phyloP scores from a whole-genome alignment of 1,139 yeast species.

The Kodamaea arcana region DNA sequence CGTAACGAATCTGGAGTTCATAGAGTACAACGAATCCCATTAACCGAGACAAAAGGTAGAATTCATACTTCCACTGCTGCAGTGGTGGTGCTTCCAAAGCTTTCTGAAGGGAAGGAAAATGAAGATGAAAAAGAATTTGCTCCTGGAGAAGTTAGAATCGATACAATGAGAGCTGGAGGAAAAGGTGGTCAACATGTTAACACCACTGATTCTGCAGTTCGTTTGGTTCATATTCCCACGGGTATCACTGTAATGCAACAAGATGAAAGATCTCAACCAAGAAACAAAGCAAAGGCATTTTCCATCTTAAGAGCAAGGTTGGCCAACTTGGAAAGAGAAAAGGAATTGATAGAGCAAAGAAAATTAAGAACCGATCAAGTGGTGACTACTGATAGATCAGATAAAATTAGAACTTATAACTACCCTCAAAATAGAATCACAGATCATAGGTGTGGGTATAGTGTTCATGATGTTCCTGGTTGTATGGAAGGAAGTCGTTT shows the following conservation, averaged over 20 bases:
- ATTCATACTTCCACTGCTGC: constrained; percentile 96
- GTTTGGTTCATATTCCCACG: constrained; percentile 88
- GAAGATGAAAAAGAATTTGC: constrained; percentile 72
- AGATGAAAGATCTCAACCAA: constrained; percentile 92
- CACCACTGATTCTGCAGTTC: constrained; percentile 95
- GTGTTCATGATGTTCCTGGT: constrained; percentile 76
- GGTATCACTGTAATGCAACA: constrained; percentile 89
- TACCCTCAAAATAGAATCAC: constrained; percentile 90
- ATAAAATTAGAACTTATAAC: constrained; percentile 90
- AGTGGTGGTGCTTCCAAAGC: constrained; percentile 86
- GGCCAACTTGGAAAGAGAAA: constrained; percentile 74
- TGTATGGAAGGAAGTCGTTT: constrained; percentile 70
- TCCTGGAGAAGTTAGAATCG: constrained; percentile 86
- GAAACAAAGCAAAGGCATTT: constrained; percentile 93
- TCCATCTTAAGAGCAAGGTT: constrained; percentile 74
- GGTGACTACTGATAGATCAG: constrained; percentile 83
- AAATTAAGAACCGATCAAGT: constrained; percentile 78
- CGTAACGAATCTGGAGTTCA: constrained; percentile 95
- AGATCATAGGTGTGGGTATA: constrained; percentile 84
- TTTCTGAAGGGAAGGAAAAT: constrained; percentile 53
- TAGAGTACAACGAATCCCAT: constrained; percentile 90
- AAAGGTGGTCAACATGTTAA: constrained; percentile 99
- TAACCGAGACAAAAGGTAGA: constrained; percentile 89
- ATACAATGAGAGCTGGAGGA: constrained; percentile 95
- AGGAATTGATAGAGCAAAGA: constrained; percentile 61